Conservation (phyloP, 2,329 filamentous ascomycete species). For the Diaporthe sp. region DNA sequence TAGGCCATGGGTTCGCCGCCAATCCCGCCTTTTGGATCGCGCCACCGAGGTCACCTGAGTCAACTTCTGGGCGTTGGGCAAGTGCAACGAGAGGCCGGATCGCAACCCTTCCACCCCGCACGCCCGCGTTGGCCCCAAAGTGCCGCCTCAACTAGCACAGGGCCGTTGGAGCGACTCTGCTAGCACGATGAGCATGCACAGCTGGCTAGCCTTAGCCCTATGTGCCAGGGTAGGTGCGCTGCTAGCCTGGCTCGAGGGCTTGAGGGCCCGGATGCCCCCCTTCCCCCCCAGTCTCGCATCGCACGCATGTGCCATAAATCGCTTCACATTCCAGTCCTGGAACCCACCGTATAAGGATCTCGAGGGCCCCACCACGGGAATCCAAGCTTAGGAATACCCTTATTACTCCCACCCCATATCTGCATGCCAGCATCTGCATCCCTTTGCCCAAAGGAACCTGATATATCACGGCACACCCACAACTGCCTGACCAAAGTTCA, state of each 20-base stretch:
- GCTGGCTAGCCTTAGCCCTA: slow-evolving; percentile 21
- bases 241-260: neutral
- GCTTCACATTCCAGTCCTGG: slow-evolving; percentile 26
- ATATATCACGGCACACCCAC: neutral
- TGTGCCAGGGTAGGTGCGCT: neutral
- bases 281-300: neutral
- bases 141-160: neutral
- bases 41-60: slow-evolving; percentile 30
- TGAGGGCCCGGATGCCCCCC: neutral
- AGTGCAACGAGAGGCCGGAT: slow-evolving; percentile 13
- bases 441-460: neutral
- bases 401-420: slow-evolving; percentile 3
- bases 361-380: neutral
- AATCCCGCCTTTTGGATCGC: slow-evolving; percentile 19
- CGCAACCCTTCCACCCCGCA: neutral
- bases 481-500: neutral
- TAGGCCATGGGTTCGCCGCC: slow-evolving; percentile 11
- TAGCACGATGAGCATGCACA: neutral
- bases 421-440: slow-evolving; percentile 2
- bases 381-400: slow-evolving; percentile 11
- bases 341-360: slow-evolving; percentile 21
- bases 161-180: neutral
- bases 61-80: neutral
- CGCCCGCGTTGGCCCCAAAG: neutral
- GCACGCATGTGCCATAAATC: slow-evolving; percentile 8